Evolutionary conservation across 768 basidiomycete species (phyloP).

Genomic region (Suillus bovinus): DNA sequence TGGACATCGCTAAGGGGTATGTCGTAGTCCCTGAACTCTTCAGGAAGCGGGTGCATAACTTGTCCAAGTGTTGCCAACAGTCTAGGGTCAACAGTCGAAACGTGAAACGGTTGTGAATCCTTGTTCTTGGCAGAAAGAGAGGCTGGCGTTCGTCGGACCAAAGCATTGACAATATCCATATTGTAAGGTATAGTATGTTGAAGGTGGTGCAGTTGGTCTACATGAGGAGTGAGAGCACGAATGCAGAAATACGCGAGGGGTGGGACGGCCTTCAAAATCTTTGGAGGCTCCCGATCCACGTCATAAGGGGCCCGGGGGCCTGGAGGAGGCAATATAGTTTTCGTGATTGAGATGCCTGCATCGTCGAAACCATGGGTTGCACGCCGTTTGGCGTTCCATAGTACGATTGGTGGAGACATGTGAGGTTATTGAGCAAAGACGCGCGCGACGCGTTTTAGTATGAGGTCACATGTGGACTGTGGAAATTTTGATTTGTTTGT

Average conservation of each 20-base stretch:
- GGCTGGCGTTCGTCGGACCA: conserved; percentile 36
- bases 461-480: conserved; percentile 8
- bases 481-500: not conserved
- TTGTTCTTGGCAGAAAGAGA: not conserved
- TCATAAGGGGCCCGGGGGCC: conserved; percentile 5
- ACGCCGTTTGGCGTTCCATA: conserved; percentile 13
- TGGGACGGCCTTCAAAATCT: conserved; percentile 35
- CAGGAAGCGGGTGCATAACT: conserved; percentile 55
- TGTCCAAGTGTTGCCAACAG: conserved; percentile 67
- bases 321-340: conserved; percentile 15
- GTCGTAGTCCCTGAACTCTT: conserved; percentile 29
- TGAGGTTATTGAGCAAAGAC: not conserved
- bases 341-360: conserved; percentile 18
- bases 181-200: conserved; percentile 40
- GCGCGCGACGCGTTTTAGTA: conserved; percentile 4
- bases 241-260: conserved; percentile 58
- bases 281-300: not conserved
- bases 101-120: conserved; percentile 10
- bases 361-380: conserved; percentile 18
- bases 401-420: conserved; percentile 13
- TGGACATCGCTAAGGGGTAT: conserved; percentile 56
- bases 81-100: conserved; percentile 47
- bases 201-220: conserved; percentile 45
- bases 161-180: conserved; percentile 39
- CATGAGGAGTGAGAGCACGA: conserved; percentile 39